A percentile compares a stretch with the other conserved stretches of the same genome.
These are phyloP conservation scores for Calvatia gigantea DNA, from an alignment of 768 basidiomycete genomes.

Conservation along the genomic window DNA sequence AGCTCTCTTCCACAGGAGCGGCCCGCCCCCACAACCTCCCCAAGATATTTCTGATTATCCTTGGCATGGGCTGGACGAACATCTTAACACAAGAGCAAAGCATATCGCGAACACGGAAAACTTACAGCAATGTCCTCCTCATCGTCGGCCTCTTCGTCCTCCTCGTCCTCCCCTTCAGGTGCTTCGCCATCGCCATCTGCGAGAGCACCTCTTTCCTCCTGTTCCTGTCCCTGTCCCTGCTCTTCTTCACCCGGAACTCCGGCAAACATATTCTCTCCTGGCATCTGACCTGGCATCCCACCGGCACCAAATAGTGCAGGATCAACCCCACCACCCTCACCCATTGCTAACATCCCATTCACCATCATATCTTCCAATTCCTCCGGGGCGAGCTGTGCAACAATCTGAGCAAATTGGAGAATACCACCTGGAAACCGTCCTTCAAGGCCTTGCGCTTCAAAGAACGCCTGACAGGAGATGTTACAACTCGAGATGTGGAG, in stretches of 20 bases:
- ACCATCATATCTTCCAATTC: constrained; percentile 60
- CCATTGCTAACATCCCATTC: constrained; percentile 32
- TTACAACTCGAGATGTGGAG: not conserved
- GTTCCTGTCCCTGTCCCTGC: constrained; percentile 6
- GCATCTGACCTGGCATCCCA: constrained; percentile 45
- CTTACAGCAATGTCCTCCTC: constrained; percentile 46
- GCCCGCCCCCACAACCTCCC: constrained; percentile 54
- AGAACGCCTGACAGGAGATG: constrained; percentile 37
- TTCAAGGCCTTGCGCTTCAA: constrained; percentile 52
- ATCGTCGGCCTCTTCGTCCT: constrained; percentile 39
- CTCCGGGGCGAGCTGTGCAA: constrained; percentile 52
- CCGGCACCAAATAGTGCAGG: constrained; percentile 20
- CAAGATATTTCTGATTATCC: constrained; percentile 55
- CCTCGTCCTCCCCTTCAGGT: constrained; percentile 31
- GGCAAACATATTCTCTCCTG: constrained; percentile 25
- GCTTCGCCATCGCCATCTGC: constrained; percentile 15
- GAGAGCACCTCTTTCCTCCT: constrained; percentile 22
- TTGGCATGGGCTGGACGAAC: constrained; percentile 50
- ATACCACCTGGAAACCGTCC: constrained; percentile 62
- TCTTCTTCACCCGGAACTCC: constrained; percentile 16
- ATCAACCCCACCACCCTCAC: constrained; percentile 24
- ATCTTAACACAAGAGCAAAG: not conserved
- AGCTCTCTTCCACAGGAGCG: constrained; percentile 26
- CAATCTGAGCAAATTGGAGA: constrained; percentile 57
- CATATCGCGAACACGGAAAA: constrained; percentile 9